Conservation (phyloP, 1,284 basidiomycete species). For the Leccinum pachyderme region DNA sequence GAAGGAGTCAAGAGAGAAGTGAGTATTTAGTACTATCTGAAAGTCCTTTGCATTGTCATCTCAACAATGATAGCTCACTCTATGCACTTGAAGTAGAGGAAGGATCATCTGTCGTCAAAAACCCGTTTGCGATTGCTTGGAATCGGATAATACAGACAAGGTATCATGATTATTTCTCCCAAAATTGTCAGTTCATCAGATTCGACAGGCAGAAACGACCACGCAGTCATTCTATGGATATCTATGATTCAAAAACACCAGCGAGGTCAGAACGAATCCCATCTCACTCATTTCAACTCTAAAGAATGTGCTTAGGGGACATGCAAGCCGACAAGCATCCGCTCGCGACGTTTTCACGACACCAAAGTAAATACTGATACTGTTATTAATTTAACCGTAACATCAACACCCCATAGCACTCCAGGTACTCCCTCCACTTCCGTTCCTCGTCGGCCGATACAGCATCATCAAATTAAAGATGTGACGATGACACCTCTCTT, state of each 20-base stretch:
- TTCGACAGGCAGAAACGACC: constrained; percentile 22
- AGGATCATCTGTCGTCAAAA: constrained; percentile 3
- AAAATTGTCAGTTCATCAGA: constrained; percentile 2
- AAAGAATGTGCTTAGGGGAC: constrained; percentile 13
- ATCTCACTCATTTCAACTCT: background rate
- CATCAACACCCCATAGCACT: constrained; percentile 3
- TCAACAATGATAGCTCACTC: constrained; percentile 5
- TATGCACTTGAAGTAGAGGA: constrained; percentile 1
- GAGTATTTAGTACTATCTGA: background rate
- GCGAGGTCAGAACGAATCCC: constrained; percentile 19
- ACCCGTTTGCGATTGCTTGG: constrained; percentile 30
- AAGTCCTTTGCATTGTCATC: background rate
- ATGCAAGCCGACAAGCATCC: constrained; percentile 33
- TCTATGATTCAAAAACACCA: constrained; percentile 4
- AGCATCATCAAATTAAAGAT: background rate
- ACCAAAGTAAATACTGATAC: constrained; percentile 9
- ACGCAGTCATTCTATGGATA: constrained; percentile 16
- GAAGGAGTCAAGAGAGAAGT: background rate
- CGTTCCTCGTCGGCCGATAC: constrained; percentile 14
- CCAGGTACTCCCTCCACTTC: background rate
- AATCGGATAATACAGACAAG: constrained; percentile 19
- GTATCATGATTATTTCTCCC: constrained; percentile 5
- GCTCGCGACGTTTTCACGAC: constrained; percentile 7
- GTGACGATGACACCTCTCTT: constrained; percentile 5
- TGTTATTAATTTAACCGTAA: background rate